Evolutionary conservation across 176 grass and related monocot species (phyloP).

Genomic region (Eleusine indica): DNA sequence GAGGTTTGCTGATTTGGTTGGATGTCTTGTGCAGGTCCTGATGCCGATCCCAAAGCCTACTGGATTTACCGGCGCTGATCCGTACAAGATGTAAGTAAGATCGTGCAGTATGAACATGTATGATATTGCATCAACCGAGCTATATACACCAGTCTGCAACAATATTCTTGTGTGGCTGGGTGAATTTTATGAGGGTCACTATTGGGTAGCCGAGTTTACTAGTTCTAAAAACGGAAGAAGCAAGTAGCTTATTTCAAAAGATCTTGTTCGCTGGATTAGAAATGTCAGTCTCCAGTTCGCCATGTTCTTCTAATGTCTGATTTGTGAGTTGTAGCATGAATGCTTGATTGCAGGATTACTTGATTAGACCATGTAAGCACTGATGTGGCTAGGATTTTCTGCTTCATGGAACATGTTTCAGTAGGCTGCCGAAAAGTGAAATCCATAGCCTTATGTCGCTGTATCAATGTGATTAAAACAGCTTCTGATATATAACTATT

Average conservation of each 20-base stretch:
- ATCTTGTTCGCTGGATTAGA: neutral
- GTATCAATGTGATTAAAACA: conserved; percentile 7
- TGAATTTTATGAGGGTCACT: neutral
- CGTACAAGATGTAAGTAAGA: conserved; percentile 83
- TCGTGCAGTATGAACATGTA: conserved; percentile 3
- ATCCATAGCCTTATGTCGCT: neutral
- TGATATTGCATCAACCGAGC: neutral
- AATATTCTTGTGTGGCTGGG: neutral
- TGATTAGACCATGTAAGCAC: neutral
- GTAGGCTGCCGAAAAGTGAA: neutral
- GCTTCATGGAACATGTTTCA: neutral
- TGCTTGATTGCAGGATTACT: neutral
- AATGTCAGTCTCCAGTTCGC: neutral
- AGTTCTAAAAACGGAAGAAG: neutral
- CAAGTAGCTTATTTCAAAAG: neutral
- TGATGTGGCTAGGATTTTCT: neutral
- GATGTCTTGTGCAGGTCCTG: conserved; percentile 67
- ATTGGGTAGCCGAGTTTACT: neutral
- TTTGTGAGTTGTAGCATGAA: neutral
- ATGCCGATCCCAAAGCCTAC: conserved; percentile 91
- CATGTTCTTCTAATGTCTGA: neutral
- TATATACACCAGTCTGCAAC: neutral
- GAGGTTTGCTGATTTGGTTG: conserved; percentile 21
- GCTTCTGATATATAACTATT: neutral
- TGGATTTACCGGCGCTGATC: conserved; percentile 89